Percentiles rank a stretch among this genome's conserved stretches.
These are phyloP conservation scores for Sporothrix humicola DNA, from an alignment of 2,329 filamentous ascomycete species.

Conservation along the genomic window DNA sequence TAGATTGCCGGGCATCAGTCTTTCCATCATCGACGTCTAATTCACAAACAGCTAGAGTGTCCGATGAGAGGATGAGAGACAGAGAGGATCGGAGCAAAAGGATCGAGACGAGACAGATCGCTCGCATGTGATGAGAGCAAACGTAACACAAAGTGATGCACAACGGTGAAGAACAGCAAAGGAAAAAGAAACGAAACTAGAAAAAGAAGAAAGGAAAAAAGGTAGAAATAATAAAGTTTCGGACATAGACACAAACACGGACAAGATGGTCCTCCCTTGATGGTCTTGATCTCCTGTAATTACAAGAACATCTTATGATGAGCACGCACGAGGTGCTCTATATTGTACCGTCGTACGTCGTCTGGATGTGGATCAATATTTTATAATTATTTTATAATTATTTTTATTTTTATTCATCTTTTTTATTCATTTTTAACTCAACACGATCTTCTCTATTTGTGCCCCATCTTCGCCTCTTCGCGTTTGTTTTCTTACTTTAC, in stretches of 20 bases:
- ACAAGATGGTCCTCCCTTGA: conserved; percentile 10
- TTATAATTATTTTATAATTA: not conserved
- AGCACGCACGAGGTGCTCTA: not conserved
- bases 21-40: not conserved
- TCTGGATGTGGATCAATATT: not conserved
- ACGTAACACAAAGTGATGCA: not conserved
- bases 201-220: not conserved
- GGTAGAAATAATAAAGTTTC: not conserved
- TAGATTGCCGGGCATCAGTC: too few relatives aligned
- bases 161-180: not conserved
- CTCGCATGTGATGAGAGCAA: not conserved
- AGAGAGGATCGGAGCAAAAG: too few relatives aligned
- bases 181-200: not conserved
- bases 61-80: not conserved
- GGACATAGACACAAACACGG: not conserved
- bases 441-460: too few relatives aligned
- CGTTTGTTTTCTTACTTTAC: not conserved
- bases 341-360: not conserved
- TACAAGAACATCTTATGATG: too few relatives aligned
- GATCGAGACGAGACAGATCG: not conserved
- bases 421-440: too few relatives aligned
- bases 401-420: not conserved
- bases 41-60: not conserved
- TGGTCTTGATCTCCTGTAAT: not conserved
- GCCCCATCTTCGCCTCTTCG: too few relatives aligned